Evolutionary conservation across 345 rosid species (phyloP).

Genomic region (Hibiscus tridactylites): DNA sequence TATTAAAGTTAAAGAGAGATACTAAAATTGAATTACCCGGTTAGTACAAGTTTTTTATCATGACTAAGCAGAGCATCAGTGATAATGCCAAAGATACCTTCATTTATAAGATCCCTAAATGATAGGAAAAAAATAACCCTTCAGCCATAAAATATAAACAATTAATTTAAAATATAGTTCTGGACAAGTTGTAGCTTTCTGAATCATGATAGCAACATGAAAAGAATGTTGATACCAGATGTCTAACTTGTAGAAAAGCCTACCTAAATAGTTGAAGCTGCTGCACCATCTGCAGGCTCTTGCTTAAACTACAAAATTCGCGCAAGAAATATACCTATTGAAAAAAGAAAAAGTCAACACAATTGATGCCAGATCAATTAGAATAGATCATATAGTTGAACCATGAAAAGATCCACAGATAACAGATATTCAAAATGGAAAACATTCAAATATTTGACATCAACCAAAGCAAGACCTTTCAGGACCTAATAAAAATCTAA

Average conservation of each 20-base stretch:
- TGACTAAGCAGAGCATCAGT: conserved; percentile 58
- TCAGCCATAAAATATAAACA: not conserved
- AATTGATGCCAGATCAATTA: not conserved
- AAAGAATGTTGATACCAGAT: not conserved
- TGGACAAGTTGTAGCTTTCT: not conserved
- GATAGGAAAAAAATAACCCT: not conserved
- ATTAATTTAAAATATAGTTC: not conserved
- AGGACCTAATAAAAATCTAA: not conserved
- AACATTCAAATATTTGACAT: not conserved
- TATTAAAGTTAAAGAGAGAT: conserved; percentile 2
- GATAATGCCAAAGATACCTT: conserved; percentile 76
- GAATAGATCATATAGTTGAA: not conserved
- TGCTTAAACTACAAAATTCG: conserved; percentile 82
- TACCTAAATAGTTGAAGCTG: conserved; percentile 79
- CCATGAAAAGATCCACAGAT: not conserved
- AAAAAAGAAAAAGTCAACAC: conserved; percentile 7
- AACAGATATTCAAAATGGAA: not conserved
- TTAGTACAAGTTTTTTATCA: conserved; percentile 70
- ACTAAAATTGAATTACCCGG: conserved; percentile 52
- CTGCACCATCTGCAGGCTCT: conserved; percentile 85
- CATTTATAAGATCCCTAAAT: conserved; percentile 65
- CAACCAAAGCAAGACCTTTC: not conserved
- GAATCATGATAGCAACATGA: not conserved
- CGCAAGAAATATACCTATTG: conserved; percentile 72
- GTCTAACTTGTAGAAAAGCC: conserved; percentile 10